Conservation (phyloP, 306 rosid genomes). For the Vigna angularis region DNA sequence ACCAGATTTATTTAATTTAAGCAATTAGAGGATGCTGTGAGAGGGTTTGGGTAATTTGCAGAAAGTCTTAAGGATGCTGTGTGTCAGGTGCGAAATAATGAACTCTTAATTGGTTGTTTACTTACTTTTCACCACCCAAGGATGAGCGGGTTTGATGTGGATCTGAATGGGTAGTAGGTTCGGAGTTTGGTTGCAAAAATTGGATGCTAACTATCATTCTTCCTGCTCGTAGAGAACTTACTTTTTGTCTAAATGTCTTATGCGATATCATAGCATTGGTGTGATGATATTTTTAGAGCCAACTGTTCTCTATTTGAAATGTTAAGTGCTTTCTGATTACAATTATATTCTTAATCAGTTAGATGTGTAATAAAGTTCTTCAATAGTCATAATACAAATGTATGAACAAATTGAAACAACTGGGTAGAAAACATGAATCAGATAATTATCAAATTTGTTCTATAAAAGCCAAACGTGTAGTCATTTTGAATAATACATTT, state of each 20-base stretch:
- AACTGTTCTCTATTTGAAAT: background rate
- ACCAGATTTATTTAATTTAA: background rate
- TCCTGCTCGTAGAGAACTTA: background rate
- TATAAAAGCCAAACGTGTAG: no score
- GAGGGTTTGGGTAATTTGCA: background rate
- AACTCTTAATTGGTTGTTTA: background rate
- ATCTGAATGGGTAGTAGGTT: constrained; percentile 4
- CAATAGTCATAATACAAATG: no score
- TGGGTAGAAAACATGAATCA: no score
- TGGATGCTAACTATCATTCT: constrained; percentile 10
- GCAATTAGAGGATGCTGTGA: background rate
- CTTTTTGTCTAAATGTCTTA: background rate
- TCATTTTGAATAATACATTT: background rate
- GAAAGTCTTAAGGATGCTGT: background rate
- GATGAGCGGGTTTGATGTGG: background rate
- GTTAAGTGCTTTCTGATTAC: background rate
- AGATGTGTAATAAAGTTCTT: background rate
- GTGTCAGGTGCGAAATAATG: background rate
- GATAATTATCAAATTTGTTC: no score
- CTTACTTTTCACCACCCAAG: background rate
- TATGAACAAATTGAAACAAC: no score
- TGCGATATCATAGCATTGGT: background rate
- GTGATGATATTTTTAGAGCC: background rate
- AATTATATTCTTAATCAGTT: background rate
- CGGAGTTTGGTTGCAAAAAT: background rate